Evolutionary conservation across 805 yeast species (phyloP).

Genomic region (Dipodascus albidus): DNA sequence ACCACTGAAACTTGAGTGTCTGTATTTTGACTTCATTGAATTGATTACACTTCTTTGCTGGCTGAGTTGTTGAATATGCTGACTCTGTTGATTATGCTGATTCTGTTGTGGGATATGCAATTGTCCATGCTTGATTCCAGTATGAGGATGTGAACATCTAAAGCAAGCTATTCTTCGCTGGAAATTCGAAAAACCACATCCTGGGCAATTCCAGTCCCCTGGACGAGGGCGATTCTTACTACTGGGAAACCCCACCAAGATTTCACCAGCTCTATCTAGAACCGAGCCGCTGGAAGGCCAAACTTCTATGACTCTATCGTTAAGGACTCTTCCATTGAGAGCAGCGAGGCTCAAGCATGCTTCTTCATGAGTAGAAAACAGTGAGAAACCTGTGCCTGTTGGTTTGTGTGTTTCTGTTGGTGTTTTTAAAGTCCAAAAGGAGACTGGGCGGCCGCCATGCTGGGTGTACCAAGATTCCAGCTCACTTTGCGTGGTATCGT

Average conservation of each 20-base stretch:
- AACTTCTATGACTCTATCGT: conserved; percentile 69
- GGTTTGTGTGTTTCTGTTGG: conserved; percentile 39
- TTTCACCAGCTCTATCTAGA: conserved; percentile 70
- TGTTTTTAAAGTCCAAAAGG: conserved; percentile 79
- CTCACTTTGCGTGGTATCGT: conserved; percentile 83
- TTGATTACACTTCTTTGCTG: conserved; percentile 2
- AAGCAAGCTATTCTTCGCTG: conserved; percentile 91
- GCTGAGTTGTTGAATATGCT: conserved; percentile 8
- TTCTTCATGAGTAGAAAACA: conserved; percentile 75
- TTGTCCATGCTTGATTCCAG: conserved; percentile 10
- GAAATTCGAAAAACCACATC: conserved; percentile 90
- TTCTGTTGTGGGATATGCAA: conserved; percentile 44
- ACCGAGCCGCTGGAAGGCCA: conserved; percentile 76
- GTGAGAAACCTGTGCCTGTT: conserved; percentile 67
- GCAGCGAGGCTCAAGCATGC: conserved; percentile 60
- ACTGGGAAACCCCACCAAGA: conserved; percentile 75
- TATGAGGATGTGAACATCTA: conserved; percentile 81
- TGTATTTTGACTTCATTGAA: not conserved
- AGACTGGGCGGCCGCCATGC: conserved; percentile 74
- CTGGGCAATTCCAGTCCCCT: conserved; percentile 97
- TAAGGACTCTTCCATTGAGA: conserved; percentile 66
- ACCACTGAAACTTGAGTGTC: not conserved
- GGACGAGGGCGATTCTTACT: conserved; percentile 85
- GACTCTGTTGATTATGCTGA: conserved; percentile 42
- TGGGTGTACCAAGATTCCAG: conserved; percentile 86